phyloP scores from a whole-genome alignment of 306 rosid species.

The Prunus kanzakura region DNA sequence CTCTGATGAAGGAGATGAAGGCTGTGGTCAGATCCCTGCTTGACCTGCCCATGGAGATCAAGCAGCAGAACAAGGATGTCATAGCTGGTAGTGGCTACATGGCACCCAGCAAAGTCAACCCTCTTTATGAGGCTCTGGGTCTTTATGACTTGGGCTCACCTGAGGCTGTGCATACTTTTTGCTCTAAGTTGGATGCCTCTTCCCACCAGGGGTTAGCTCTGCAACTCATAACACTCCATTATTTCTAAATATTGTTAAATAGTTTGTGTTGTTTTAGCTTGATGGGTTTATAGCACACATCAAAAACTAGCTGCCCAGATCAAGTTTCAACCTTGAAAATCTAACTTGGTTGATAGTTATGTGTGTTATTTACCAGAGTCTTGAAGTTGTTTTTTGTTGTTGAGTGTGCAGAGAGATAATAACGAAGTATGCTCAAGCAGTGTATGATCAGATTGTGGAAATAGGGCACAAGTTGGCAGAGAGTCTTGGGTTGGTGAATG shows the following conservation, averaged over 20 bases:
- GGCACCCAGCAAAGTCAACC: conserved; percentile 37
- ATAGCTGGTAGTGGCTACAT: conserved; percentile 48
- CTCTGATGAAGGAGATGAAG: conserved; percentile 55
- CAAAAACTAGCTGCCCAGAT: no score
- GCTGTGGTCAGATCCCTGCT: conserved; percentile 30
- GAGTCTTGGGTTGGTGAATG: conserved; percentile 32
- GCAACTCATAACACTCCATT: neutral
- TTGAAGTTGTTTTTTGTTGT: neutral
- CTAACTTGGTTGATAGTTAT: no score
- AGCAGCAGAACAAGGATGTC: conserved; percentile 41
- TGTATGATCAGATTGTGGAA: conserved; percentile 32
- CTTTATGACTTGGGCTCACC: conserved; percentile 47
- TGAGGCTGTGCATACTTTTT: conserved; percentile 36
- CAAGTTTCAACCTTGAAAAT: no score
- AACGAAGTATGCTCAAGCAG: conserved; percentile 36
- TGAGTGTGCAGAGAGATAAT: conserved; percentile 20
- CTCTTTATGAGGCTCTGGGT: conserved; percentile 48
- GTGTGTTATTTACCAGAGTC: neutral
- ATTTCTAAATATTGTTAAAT: neutral
- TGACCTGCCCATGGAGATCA: conserved; percentile 57
- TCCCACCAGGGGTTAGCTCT: conserved; percentile 36
- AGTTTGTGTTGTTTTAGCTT: neutral
- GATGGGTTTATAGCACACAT: no score
- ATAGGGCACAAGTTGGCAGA: conserved; percentile 43
- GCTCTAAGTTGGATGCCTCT: conserved; percentile 42